Evolutionary conservation across 2,329 filamentous ascomycete species (phyloP).

Genomic region (Botrytis sinoallii): DNA sequence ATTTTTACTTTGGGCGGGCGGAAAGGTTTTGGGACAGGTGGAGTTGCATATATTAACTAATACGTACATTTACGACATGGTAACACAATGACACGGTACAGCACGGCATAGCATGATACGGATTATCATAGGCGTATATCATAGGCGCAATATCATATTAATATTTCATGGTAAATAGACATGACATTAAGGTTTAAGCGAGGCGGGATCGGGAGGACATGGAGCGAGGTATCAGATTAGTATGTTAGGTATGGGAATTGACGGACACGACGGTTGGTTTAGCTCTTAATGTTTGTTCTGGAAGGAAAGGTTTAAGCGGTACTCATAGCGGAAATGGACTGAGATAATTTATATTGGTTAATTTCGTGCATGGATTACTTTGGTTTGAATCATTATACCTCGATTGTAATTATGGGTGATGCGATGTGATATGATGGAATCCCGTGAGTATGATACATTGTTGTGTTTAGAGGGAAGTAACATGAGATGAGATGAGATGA

Average conservation of each 20-base stretch:
- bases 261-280: not conserved
- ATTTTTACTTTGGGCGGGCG: not conserved
- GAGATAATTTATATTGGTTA: not conserved
- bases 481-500: not conserved
- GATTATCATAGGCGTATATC: not conserved
- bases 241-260: not conserved
- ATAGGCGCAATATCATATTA: constrained; percentile 1
- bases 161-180: not conserved
- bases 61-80: not conserved
- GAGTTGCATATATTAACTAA: not conserved
- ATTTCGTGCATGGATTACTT: not conserved
- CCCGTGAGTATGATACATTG: not conserved
- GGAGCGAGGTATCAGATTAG: not conserved
- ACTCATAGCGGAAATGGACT: not conserved
- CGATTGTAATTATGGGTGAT: not conserved
- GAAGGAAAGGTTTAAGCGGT: not conserved
- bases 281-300: not conserved
- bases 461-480: not conserved
- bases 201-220: not conserved
- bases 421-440: not conserved
- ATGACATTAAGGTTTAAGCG: not conserved
- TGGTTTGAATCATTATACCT: not conserved
- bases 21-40: not conserved
- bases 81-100: not conserved
- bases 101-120: not conserved